phyloP scores from a whole-genome alignment of 345 rosid species.

The Sonneratia alba region DNA sequence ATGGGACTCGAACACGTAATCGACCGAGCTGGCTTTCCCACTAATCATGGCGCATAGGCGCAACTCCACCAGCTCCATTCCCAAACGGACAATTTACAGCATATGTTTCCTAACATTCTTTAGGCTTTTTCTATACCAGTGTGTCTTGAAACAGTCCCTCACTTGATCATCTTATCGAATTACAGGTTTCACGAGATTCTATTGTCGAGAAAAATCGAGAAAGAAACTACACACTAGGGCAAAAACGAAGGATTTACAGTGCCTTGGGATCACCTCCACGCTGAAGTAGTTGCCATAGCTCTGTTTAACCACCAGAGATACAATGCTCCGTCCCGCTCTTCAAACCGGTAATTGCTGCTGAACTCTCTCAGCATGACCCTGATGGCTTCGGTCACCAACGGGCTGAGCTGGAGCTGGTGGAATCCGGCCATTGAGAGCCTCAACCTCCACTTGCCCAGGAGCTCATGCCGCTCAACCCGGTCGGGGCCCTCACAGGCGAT shows the following conservation, averaged over 20 bases:
- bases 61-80: conserved; percentile 7
- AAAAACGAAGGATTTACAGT: conserved; percentile 3
- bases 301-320: conserved; percentile 34
- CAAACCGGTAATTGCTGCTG: conserved; percentile 19
- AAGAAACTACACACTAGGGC: background rate
- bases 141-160: background rate
- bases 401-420: conserved; percentile 9
- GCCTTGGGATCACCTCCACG: conserved; percentile 26
- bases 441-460: conserved; percentile 32
- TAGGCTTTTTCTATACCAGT: background rate
- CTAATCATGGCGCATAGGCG: background rate
- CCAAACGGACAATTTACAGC: background rate
- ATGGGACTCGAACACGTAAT: too few relatives aligned
- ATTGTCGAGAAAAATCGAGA: background rate
- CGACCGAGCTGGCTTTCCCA: too few relatives aligned
- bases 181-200: background rate
- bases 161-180: background rate
- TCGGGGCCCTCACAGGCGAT: conserved; percentile 36
- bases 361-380: conserved; percentile 19
- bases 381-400: conserved; percentile 5
- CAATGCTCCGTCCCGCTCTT: conserved; percentile 29
- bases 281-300: conserved; percentile 31
- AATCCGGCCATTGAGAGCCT: conserved; percentile 18
- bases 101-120: background rate
- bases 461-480: conserved; percentile 43